Base-by-base conservation (phyloP, 208 protist species). In the Trypanosoma vivax region DNA sequence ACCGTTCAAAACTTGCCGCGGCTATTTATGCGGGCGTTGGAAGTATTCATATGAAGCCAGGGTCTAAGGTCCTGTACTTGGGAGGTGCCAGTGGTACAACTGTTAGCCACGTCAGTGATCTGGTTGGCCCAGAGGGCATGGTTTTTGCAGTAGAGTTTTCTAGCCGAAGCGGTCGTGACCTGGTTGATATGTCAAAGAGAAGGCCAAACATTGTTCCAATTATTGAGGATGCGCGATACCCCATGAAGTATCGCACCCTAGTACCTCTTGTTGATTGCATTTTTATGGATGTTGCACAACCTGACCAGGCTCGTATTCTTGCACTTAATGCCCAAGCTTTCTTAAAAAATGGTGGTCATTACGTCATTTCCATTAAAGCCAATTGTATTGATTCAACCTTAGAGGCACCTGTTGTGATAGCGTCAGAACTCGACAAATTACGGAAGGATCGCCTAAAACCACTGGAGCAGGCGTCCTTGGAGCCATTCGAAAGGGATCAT, bases 141-240 rank as follows among this genome's bases (percentile, higher is more conserved):
- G 98, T 99, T 9, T 99, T 99, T 79, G 99, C 97, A 39, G 97
- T 99, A 40, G 98, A 99, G 79, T 99, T 99, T 55, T 99, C 98
- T 5, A 92, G 98, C 65, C 81, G 98, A 55, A 97, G 97, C 13
- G 99, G 98, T 37, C 93, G 99, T 65, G 98, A 99, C 85, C 84
- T 99, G 38, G 92, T 99, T 47, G 97, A 99, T 67, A 95, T 99
- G 76, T 98, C 98, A 40, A 99, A 99, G 80, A 97, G 97, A 55
- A 81, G 99, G 42, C 93, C 96, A 5, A 99, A 99, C 78, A 97
- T 99, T 53, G 97, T 99, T 57, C 99, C 99, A n/a, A 99, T 99
- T 60, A 97, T 99, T 53, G 98, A 99, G 76, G 99, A 99, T 84
- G 99, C 99, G 29, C 88, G 99, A 42, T 97, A 99, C 71, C 99